Base-by-base conservation (phyloP, 768 basidiomycete species). In the Suillus fuscotomentosus region DNA sequence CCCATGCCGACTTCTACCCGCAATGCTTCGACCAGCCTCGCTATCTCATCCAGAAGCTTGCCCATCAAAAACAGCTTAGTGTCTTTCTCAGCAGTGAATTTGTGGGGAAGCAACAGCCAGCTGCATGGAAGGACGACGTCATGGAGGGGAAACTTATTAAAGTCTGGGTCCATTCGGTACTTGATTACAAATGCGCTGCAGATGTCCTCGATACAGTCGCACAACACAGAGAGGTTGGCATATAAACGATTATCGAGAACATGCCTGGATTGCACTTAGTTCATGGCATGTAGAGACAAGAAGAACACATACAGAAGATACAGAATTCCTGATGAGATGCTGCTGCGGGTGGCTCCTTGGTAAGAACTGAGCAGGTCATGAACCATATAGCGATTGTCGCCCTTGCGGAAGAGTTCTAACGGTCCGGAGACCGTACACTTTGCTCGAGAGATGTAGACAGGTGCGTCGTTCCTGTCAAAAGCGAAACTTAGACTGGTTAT, bases 111-210 rank as follows among this genome's bases (percentile, higher is more conserved):
- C 17, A 75, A 41, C 22, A 87, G 68, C 86, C 87, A 89, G 60
- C 79, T 82, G 2, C 80, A 80, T 0, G 88, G 88, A 41, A 89
- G 77, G 5, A 82, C 81, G 34, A 86, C 67, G 17, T 78, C 76
- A 68, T 88, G 82, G 0, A 86, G 70, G 53, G 51, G 67, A 50
- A 4, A 60, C 5, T 22, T 62, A 0, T 50, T 65, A 6, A 14
- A 57, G 0, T 0, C 24, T 24, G 14, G 65, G 45, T 36, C 68
- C 66, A 62, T 73, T 70, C 71, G 72, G 48, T 70, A 69, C 1
- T 76, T 75, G 2, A 88, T 61, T 5, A 83, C 73, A 5, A 80
- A 68, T 15, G 76, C 77, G 8, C 76, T 77, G 55, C 82, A 81
- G 2, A 89, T 70, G 11, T 73, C 71, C 48, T 90, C 88, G 20